Conservation (phyloP, 805 yeast genomes). For the Pichia kluyveri region DNA sequence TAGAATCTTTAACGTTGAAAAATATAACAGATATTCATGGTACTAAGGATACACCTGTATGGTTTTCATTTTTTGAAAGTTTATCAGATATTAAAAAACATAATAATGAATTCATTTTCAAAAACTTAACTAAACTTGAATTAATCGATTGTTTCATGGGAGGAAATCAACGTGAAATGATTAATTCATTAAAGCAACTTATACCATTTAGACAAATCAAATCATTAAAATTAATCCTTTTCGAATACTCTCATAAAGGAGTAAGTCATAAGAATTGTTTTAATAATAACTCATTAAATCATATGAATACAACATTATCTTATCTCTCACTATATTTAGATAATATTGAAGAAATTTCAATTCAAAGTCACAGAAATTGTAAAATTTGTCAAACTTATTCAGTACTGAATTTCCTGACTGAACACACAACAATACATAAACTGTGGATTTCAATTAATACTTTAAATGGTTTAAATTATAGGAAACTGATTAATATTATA, state of each 20-base stretch:
- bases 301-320: slow-evolving; percentile 6
- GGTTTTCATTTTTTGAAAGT: slow-evolving; percentile 21
- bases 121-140: slow-evolving; percentile 11
- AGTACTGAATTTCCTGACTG: slow-evolving; percentile 9
- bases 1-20: slow-evolving; percentile 13
- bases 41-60: slow-evolving; percentile 16
- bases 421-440: slow-evolving; percentile 2
- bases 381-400: slow-evolving; percentile 19
- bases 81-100: neutral
- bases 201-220: slow-evolving; percentile 21
- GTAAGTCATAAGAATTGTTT: slow-evolving; percentile 9
- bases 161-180: slow-evolving; percentile 10
- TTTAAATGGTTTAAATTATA: slow-evolving; percentile 10
- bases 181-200: slow-evolving; percentile 30
- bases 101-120: slow-evolving; percentile 1
- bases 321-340: slow-evolving; percentile 13
- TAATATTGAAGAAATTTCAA: slow-evolving; percentile 12
- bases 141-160: slow-evolving; percentile 19
- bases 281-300: neutral
- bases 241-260: slow-evolving; percentile 20
- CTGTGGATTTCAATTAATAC: slow-evolving; percentile 16
- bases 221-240: slow-evolving; percentile 14
- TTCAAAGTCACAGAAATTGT: slow-evolving; percentile 22
- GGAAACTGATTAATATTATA: slow-evolving; percentile 4
- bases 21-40: slow-evolving; percentile 18